Percentiles rank a stretch among this genome's conserved stretches.
Conservation (phyloP, 371 early-diverging fungal species). For the Mortierella sp. region DNA sequence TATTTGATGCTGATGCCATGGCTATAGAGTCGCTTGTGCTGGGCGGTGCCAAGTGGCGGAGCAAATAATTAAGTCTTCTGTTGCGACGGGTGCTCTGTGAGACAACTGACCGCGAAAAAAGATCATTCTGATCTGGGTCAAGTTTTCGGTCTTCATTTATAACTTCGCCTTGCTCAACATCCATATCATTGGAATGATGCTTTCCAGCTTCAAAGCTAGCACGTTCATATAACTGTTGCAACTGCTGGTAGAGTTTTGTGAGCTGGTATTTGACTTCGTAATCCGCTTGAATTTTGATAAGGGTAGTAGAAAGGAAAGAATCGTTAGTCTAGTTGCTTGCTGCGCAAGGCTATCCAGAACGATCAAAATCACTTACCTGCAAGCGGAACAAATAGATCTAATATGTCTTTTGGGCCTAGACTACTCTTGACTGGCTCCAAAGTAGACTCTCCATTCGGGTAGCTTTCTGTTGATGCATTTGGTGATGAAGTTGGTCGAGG, state of each 20-base stretch:
- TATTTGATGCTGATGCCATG: neutral
- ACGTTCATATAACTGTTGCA: conserved; percentile 39
- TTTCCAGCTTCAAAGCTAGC: conserved; percentile 14
- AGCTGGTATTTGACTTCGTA: conserved; percentile 49
- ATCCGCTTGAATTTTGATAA: conserved; percentile 10
- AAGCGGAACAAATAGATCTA: conserved; percentile 45
- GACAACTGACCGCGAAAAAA: conserved; percentile 40
- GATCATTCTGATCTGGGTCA: conserved; percentile 29
- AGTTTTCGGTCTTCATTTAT: conserved; percentile 29
- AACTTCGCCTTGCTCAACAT: neutral
- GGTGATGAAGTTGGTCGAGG: conserved; percentile 21
- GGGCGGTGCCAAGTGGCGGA: conserved; percentile 50
- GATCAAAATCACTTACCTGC: conserved; percentile 19
- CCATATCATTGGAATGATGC: neutral
- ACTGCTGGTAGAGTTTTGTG: conserved; percentile 38
- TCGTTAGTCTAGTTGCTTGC: neutral
- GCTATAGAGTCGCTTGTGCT: conserved; percentile 17
- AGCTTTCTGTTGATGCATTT: neutral
- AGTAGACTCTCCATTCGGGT: neutral
- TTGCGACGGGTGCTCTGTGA: conserved; percentile 43
- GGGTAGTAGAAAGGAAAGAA: too few relatives aligned
- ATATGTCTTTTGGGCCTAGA: conserved; percentile 22
- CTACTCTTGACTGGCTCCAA: neutral
- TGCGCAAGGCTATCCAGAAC: neutral
- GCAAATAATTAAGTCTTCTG: conserved; percentile 47